Percentiles rank a stretch among this genome's conserved stretches.
These are phyloP conservation scores for Botrytis deweyae DNA, from an alignment of 2,329 filamentous ascomycete species.

Conservation along the genomic window DNA sequence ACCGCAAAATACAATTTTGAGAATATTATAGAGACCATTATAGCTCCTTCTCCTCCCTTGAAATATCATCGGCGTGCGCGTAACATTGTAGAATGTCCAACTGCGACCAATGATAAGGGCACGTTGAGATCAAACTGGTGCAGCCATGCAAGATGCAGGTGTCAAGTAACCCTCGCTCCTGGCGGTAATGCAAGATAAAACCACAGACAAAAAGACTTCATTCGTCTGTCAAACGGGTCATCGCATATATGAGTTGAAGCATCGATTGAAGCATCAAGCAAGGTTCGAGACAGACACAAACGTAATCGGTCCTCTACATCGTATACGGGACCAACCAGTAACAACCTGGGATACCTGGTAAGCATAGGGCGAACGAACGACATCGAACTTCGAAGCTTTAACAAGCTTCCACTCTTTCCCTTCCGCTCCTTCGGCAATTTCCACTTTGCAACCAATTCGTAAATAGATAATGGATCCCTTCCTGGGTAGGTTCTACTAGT, in stretches of 20 bases:
- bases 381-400: conserved; percentile 2
- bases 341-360: background rate
- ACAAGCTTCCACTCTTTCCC: background rate
- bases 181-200: background rate
- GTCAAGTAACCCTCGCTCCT: background rate
- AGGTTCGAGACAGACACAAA: background rate
- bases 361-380: background rate
- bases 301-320: background rate
- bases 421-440: background rate
- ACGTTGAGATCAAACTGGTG: background rate
- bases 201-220: background rate
- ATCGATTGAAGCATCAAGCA: background rate
- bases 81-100: background rate
- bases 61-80: background rate
- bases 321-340: background rate
- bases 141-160: background rate
- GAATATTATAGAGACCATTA: background rate
- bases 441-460: background rate
- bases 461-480: background rate
- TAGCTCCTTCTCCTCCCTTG: background rate
- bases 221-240: background rate
- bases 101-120: background rate
- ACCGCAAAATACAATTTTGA: background rate
- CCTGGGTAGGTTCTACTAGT: background rate
- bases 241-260: background rate